Evolutionary conservation across 306 rosid species (phyloP).

Genomic region (Neltuma alba): DNA sequence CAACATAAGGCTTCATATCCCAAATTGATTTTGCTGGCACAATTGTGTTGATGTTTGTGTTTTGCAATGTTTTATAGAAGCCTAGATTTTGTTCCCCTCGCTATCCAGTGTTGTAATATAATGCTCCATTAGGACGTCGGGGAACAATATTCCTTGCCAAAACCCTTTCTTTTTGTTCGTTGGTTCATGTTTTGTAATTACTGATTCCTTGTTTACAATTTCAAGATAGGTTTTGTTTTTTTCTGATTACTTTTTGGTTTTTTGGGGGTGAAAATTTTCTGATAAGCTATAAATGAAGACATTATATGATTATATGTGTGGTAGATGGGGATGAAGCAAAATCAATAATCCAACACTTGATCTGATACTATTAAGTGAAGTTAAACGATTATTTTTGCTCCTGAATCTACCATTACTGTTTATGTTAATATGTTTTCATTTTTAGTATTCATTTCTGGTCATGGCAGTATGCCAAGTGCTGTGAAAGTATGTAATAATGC

Average conservation of each 20-base stretch:
- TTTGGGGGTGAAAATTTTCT: too few species aligned
- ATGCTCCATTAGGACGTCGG: constrained; percentile 78
- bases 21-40: constrained; percentile 23
- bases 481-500: neutral
- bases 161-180: neutral
- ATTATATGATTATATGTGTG: neutral
- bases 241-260: too few species aligned
- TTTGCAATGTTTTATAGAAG: constrained; percentile 35
- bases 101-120: constrained; percentile 59
- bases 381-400: constrained; percentile 1
- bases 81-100: constrained; percentile 68
- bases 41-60: constrained; percentile 13
- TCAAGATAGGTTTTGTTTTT: neutral
- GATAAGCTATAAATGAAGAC: neutral
- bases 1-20: constrained; percentile 37
- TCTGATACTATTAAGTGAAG: constrained; percentile 42
- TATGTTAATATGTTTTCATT: neutral
- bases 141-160: constrained; percentile 45
- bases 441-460: neutral
- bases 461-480: neutral
- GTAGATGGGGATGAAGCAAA: constrained; percentile 46
- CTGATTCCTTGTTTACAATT: neutral
- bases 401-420: constrained; percentile 37
- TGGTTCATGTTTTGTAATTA: neutral
- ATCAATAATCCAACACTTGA: constrained; percentile 55